Evolutionary conservation across 2,329 filamentous ascomycete genomes (phyloP).

Genomic region (Exserohilum turcica): DNA sequence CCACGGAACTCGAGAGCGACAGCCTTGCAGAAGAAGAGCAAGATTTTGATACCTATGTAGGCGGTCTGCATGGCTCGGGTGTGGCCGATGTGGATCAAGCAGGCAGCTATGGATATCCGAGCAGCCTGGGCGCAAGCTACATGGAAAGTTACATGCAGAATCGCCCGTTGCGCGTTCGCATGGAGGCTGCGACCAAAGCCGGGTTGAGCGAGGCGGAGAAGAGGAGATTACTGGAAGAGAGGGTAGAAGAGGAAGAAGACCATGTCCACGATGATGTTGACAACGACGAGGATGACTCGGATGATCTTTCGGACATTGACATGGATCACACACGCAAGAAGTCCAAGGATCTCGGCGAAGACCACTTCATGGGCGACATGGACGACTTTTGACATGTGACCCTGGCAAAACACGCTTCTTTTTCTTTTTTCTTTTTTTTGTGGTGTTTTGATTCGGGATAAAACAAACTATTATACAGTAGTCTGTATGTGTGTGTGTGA

Average conservation of each 20-base stretch:
- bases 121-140: slow-evolving; percentile 44
- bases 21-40: slow-evolving; percentile 23
- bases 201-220: slow-evolving; percentile 34
- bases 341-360: not conserved
- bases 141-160: slow-evolving; percentile 47
- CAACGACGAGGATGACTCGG: slow-evolving; percentile 20
- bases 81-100: slow-evolving; percentile 44
- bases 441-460: not conserved
- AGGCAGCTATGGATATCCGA: slow-evolving; percentile 44
- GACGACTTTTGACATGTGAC: slow-evolving; percentile 36
- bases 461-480: no score
- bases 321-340: not conserved
- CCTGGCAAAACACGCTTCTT: not conserved
- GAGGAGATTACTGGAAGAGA: slow-evolving; percentile 18
- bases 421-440: not conserved
- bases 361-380: slow-evolving; percentile 38
- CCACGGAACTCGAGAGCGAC: slow-evolving; percentile 17
- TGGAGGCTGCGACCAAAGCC: slow-evolving; percentile 41
- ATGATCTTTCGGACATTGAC: not conserved
- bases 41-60: slow-evolving; percentile 44
- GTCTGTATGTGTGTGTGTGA: no score
- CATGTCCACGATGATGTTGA: not conserved
- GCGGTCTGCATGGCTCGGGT: slow-evolving; percentile 41
- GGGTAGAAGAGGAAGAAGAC: slow-evolving; percentile 13
- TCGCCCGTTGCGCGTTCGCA: slow-evolving; percentile 44